Base-by-base conservation (phyloP, 768 basidiomycete genomes). In the Hygrophorus russula region DNA sequence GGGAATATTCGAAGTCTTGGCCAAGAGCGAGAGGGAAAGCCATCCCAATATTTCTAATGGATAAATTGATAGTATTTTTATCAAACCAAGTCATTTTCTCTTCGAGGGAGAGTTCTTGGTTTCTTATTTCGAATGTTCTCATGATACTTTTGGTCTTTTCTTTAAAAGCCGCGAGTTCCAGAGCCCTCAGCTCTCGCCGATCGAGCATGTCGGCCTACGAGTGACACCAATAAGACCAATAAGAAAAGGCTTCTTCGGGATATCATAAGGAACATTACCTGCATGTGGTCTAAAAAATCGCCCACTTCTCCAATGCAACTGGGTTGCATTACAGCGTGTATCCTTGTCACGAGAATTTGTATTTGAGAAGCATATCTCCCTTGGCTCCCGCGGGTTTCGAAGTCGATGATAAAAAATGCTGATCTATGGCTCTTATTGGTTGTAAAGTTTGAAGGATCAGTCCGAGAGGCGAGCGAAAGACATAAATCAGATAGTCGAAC, bases 241-340 rank as follows among this genome's bases (percentile, higher is more conserved):
- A 49, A 33, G 20, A 41, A 12, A 42, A 36, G 41, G 42, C 35
- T 34, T 24, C 28, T 31, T 28, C 18, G 20, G 15, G 11, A 15
- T 13, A 18, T 27, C 43, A 27, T 36, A 27, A 47, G 37, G 36
- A 20, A 51, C 24, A 28, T 45, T 63, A 82, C 88, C 71, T 87
- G 88, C 33, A 89, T 66, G 51, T 89, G 72, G 55, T 94, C 90
- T 32, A 90, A 60, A 49, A 91, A 88, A 56, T 97, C 93, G 12
- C 83, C 87, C 6, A 97, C 66, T 56, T 94, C 87, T 15, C 83
- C 82, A 40, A 97, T 81, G 0, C 94, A 93, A 49, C 87, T 88
- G 8, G 93, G 82, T 58, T 92, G 91, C 83, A 96, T 82, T 28
- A 94, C 85, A 1, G 93, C 91, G 54, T 97, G 89, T 2, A 90